Base-by-base conservation (phyloP, 805 yeast species). In the Saccharomycopsis fibuligera region DNA sequence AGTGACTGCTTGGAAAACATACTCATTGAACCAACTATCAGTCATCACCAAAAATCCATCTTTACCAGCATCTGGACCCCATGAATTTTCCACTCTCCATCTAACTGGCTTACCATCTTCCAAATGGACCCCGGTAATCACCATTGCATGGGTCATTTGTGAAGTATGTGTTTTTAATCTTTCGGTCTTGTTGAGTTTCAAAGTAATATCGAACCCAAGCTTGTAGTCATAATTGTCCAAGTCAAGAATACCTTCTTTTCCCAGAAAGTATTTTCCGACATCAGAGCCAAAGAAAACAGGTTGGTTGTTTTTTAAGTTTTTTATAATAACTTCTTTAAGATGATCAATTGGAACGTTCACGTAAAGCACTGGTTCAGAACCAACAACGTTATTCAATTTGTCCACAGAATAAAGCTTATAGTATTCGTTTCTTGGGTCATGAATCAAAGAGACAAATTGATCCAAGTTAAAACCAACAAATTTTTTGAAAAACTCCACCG, bases 141-240 rank as follows among this genome's bases (percentile, higher is more conserved):
- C 74, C 96, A 87, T 87, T 33, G 96, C 96, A 60, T 87, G 96
- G 14, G 95, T 87, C 95, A 87, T 86, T 55, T 79, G 68, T 22
- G 89, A 81, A 55, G 86, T 80, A 49, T 79, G 79, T 55, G 83
- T 81, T 51, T 72, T 66, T 53, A 88, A 79, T 54, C 95, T 71
- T 44, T 87, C 82, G 19, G 79, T 79, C 68, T 88, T 87, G 44
- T 62, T 53, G 58, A 75, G 70, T 45, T 75, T 68, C 58, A 74
- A 66, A 46, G 70, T 62, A 71, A 79, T 72, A 42, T 81, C 79
- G 58, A 79, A 73, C 48, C 54, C 54, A 49, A 80, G 64, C 54
- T 75, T 68, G 65, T 79, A 85, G 58, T 83, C 81, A 78, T 80
- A 87, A 19, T 83, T 73, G 36, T 75, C 73, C 19, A 78, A 66